Conservation (phyloP, 495 filamentous ascomycete species). For the Penicillium nucicola region DNA sequence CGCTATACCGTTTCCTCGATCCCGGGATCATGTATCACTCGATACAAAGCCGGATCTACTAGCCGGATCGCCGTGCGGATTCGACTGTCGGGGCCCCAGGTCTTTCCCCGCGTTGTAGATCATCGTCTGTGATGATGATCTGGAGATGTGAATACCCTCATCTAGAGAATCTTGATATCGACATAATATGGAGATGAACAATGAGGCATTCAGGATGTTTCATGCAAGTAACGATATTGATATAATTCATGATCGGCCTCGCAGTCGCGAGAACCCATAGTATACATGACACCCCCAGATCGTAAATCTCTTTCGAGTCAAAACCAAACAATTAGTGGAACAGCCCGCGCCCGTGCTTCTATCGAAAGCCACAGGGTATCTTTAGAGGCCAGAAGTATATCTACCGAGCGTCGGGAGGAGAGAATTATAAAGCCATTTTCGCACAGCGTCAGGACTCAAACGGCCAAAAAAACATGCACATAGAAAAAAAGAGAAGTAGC, state of each 20-base stretch:
- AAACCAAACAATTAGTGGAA: slow-evolving; percentile 5
- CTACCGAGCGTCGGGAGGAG: slow-evolving; percentile 1
- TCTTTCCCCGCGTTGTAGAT: too few relatives aligned
- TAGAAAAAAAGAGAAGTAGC: slow-evolving; percentile 16
- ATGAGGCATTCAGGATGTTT: neutral
- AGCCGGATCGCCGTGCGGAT: too few relatives aligned
- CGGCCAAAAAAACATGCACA: slow-evolving; percentile 24
- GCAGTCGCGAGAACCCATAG: neutral
- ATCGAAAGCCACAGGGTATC: neutral
- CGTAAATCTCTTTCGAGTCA: slow-evolving; percentile 3
- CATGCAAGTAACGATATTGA: neutral
- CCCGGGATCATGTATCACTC: too few relatives aligned
- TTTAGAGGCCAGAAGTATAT: neutral
- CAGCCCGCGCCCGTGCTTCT: neutral
- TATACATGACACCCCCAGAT: slow-evolving; percentile 5
- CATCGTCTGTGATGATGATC: too few relatives aligned
- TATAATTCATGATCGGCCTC: slow-evolving; percentile 3
- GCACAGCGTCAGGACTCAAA: slow-evolving; percentile 20
- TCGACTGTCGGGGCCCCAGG: too few relatives aligned
- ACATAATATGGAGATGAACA: neutral
- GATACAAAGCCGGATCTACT: too few relatives aligned
- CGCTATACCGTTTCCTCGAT: too few relatives aligned
- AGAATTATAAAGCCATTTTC: slow-evolving; percentile 18
- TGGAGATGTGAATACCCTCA: neutral
- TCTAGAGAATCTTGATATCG: neutral